These are phyloP conservation scores for Dactylonectria estremocensis DNA, from an alignment of 2,329 filamentous ascomycete species.

Conservation along the genomic window DNA sequence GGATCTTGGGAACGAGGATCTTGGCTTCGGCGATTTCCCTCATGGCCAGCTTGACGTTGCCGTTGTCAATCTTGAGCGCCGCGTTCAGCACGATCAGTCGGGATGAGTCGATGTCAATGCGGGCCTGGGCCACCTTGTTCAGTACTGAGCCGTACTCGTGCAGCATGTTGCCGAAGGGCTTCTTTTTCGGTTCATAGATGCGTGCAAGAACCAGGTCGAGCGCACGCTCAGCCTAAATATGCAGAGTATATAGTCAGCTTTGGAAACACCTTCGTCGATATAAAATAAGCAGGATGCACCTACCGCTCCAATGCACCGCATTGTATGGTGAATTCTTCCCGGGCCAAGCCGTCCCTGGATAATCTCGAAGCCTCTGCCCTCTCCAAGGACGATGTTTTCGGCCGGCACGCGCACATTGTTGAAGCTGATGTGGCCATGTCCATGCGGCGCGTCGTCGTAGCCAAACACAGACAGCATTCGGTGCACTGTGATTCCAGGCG, in stretches of 20 bases:
- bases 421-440: conserved; percentile 94
- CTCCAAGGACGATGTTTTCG: conserved; percentile 86
- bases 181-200: conserved; percentile 4
- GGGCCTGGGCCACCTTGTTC: neutral
- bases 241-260: neutral
- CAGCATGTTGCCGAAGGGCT: conserved; percentile 10
- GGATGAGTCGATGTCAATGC: conserved; percentile 7
- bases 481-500: conserved; percentile 89
- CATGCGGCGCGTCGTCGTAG: conserved; percentile 98
- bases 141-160: neutral
- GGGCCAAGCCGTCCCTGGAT: conserved; percentile 18
- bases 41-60: conserved; percentile 4
- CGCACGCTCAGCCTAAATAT: neutral
- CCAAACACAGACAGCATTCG: conserved; percentile 96
- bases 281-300: neutral
- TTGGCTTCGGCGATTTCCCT: conserved; percentile 8
- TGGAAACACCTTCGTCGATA: neutral
- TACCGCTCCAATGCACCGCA: conserved; percentile 14
- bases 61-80: conserved; percentile 7
- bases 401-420: conserved; percentile 89
- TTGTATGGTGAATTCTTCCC: conserved; percentile 20
- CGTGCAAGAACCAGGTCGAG: neutral
- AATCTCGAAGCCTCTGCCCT: conserved; percentile 18
- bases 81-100: conserved; percentile 6
- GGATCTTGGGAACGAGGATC: neutral